Evolutionary conservation across 2,329 filamentous ascomycete species (phyloP).

Genomic region (Ceratocystis colombiana): DNA sequence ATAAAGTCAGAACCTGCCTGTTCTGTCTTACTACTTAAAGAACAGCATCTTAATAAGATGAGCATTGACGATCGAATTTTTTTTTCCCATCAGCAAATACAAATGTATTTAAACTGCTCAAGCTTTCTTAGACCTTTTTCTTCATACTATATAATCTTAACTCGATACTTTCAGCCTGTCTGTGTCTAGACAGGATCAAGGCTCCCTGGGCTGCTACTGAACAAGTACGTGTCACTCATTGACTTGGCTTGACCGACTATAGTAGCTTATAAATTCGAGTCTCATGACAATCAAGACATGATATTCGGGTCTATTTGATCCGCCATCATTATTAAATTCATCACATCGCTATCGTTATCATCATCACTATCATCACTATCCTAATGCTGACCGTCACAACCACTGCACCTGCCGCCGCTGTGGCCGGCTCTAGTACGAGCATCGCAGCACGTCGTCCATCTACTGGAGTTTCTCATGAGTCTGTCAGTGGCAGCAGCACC

Average conservation of each 20-base stretch:
- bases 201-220: too few relatives aligned
- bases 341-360: not conserved
- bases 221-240: too few relatives aligned
- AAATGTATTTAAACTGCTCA: not conserved
- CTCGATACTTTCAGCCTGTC: not conserved
- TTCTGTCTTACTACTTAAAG: not conserved
- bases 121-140: not conserved
- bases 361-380: not conserved
- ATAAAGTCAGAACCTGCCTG: not conserved
- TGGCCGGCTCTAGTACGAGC: not conserved
- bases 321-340: not conserved
- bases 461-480: not conserved
- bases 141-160: not conserved
- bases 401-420: not conserved
- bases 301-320: too few relatives aligned
- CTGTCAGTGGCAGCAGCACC: not conserved
- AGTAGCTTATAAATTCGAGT: too few relatives aligned
- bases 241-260: too few relatives aligned
- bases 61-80: not conserved
- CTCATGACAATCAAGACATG: too few relatives aligned
- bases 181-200: too few relatives aligned
- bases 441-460: not conserved
- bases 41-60: not conserved
- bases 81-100: not conserved
- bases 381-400: not conserved